A percentile compares a stretch with the other conserved stretches of the same genome.
Conservation (phyloP, 768 basidiomycete genomes). For the Lentinus brumalis region DNA sequence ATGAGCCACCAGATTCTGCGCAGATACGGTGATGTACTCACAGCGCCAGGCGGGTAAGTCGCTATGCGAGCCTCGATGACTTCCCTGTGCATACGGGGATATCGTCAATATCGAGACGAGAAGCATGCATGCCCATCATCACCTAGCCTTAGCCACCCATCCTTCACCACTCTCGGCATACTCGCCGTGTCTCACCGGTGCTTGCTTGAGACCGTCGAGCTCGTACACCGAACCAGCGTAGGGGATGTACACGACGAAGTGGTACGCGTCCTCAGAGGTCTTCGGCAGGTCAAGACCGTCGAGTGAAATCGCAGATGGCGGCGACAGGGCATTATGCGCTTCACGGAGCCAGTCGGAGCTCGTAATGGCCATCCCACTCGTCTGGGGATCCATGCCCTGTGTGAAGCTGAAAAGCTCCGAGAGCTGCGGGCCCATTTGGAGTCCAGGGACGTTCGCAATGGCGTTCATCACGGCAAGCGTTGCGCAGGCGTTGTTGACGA, state of each 20-base stretch:
- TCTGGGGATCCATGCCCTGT: constrained; percentile 85
- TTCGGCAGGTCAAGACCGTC: constrained; percentile 77
- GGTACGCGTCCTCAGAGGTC: constrained; percentile 83
- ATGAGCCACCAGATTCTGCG: too few species aligned
- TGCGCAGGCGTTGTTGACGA: constrained; percentile 96
- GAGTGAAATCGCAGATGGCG: constrained; percentile 84
- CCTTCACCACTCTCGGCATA: constrained; percentile 71
- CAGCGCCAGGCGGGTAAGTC: constrained; percentile 87
- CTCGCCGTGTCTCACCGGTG: constrained; percentile 80
- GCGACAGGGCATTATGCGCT: constrained; percentile 92
- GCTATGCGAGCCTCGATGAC: constrained; percentile 87
- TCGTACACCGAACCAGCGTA: constrained; percentile 85
- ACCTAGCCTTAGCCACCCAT: constrained; percentile 85
- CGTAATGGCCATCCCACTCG: constrained; percentile 77
- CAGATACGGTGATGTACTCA: constrained; percentile 42
- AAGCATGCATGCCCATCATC: constrained; percentile 27
- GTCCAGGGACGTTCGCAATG: constrained; percentile 74
- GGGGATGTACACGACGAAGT: constrained; percentile 94
- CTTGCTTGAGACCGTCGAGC: constrained; percentile 84
- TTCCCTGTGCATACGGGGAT: constrained; percentile 47
- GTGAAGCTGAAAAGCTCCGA: constrained; percentile 77
- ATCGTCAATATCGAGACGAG: not conserved
- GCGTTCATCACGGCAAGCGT: constrained; percentile 95
- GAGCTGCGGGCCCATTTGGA: constrained; percentile 67
- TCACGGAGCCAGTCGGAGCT: constrained; percentile 79